phyloP scores from a whole-genome alignment of 371 early-diverging fungal genomes.

The Mucor velutinosus region DNA sequence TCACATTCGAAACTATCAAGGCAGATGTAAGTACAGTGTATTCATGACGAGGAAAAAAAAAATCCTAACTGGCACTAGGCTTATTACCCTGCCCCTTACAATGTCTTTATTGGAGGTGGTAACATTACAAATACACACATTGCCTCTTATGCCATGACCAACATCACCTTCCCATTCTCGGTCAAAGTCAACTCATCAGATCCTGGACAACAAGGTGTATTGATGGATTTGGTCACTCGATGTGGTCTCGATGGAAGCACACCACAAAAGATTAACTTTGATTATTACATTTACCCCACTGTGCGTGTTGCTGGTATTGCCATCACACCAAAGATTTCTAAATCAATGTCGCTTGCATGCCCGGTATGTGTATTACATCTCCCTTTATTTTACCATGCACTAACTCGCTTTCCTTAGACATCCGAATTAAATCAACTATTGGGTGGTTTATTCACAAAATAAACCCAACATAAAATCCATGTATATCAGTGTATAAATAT shows the following conservation, averaged over 20 bases:
- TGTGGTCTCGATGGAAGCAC: slow-evolving; percentile 49
- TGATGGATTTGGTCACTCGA: slow-evolving; percentile 46
- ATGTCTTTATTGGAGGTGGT: slow-evolving; percentile 55
- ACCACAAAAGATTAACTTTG: slow-evolving; percentile 35
- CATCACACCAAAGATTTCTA: slow-evolving; percentile 44
- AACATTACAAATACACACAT: slow-evolving; percentile 46
- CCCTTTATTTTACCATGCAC: neutral
- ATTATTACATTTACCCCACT: slow-evolving; percentile 54
- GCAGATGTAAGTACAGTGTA: slow-evolving; percentile 49
- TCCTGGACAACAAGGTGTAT: slow-evolving; percentile 39
- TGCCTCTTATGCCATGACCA: slow-evolving; percentile 36
- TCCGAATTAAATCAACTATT: neutral
- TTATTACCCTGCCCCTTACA: slow-evolving; percentile 54
- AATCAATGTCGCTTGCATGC: slow-evolving; percentile 37
- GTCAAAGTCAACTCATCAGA: slow-evolving; percentile 38
- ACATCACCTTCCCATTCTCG: slow-evolving; percentile 51
- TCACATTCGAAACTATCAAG: slow-evolving; percentile 54
- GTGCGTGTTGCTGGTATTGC: slow-evolving; percentile 45
- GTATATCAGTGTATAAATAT: neutral
- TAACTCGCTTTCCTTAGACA: neutral
- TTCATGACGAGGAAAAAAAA: neutral
- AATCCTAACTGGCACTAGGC: slow-evolving; percentile 37
- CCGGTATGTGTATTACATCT: slow-evolving; percentile 13
- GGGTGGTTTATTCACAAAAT: slow-evolving; percentile 3
- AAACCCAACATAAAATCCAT: neutral